Evolutionary conservation across 2,329 filamentous ascomycete genomes (phyloP), one percentile per base, ranked within the genome.

Genomic region (Neofusicoccum parvum): DNA sequence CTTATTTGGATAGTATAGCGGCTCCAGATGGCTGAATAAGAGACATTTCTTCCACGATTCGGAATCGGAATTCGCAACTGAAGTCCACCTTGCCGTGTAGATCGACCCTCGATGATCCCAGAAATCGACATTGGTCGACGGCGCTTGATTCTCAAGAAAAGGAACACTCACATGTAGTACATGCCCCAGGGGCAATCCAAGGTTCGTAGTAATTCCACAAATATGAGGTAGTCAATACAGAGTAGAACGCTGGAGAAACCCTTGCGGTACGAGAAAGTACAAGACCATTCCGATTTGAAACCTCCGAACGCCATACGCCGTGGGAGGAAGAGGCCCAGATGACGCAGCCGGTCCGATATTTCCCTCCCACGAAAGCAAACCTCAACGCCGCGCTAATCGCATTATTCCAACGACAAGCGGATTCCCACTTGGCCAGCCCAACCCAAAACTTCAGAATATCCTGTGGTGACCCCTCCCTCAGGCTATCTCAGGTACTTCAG

Each of bases 401-500:
- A 50, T 14, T 34, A 34, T 14, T 36, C n/a, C 49, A 54, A 45
- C 49, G 23, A 39, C 15, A 27, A 50, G 50, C 39, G 36, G 7
- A 27, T 39, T 39, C 9, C 36, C 23, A 20, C 39, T 7, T 15
- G 27, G 15, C 15, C n/a, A 20, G 27, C 10, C 53, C 20, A n/a
- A 7, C 2, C 6, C 0, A 14, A 34, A 17, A 3, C 36, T 20
- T 27, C 37, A 3, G 4, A 20, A 9, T 32, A 32, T 32, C 27
- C 27, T 32, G 5, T 3, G 6, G 6, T 3, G 27, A 7, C 27
- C 2, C 37, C 20, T 15, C 14, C 20, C 6, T 32, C 41, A 20
- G 5, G 11, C 10, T 65, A 94, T 75, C 92, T 83, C 79, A 99
- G 78, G 75, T 87, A 98, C 79, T 94, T 91, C 74, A 99, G 76